Percentiles rank a stretch among this genome's conserved stretches.
These are phyloP conservation scores for Pleurotus cornucopiae DNA, from an alignment of 768 basidiomycete genomes.

Conservation along the genomic window DNA sequence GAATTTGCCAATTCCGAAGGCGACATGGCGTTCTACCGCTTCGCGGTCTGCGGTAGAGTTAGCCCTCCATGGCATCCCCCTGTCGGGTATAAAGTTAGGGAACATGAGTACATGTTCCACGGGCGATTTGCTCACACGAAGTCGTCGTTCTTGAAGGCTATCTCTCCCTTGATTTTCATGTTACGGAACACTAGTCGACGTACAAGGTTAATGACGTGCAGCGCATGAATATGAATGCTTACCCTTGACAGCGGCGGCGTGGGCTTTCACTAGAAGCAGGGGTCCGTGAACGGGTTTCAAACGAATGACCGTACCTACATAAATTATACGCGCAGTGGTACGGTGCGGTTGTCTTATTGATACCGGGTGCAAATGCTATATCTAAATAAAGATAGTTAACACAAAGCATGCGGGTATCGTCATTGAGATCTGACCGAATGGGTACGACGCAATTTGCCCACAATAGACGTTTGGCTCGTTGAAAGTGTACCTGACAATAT, in stretches of 20 bases:
- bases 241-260: slow-evolving; percentile 50
- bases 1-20: slow-evolving; percentile 47
- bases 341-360: slow-evolving; percentile 39
- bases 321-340: slow-evolving; percentile 42
- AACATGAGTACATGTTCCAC: too few species aligned
- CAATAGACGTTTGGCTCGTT: slow-evolving; percentile 47
- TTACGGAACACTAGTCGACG: slow-evolving; percentile 33
- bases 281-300: too few species aligned
- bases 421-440: slow-evolving; percentile 30
- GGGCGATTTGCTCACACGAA: slow-evolving; percentile 29
- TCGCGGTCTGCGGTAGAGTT: slow-evolving; percentile 39
- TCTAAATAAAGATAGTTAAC: slow-evolving; percentile 20
- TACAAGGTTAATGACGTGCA: not conserved
- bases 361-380: slow-evolving; percentile 31
- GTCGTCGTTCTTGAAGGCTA: slow-evolving; percentile 52
- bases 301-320: slow-evolving; percentile 21
- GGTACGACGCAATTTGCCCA: slow-evolving; percentile 29
- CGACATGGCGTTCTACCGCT: slow-evolving; percentile 45
- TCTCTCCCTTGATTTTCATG: slow-evolving; percentile 48
- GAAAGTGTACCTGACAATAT: slow-evolving; percentile 39
- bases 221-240: not conserved
- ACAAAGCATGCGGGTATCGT: not conserved
- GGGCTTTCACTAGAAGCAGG: slow-evolving; percentile 34
- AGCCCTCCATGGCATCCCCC: slow-evolving; percentile 42
- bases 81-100: slow-evolving; percentile 9